phyloP scores from a whole-genome alignment of 352 stramenopile species.

The Elongisporangium undulatum region DNA sequence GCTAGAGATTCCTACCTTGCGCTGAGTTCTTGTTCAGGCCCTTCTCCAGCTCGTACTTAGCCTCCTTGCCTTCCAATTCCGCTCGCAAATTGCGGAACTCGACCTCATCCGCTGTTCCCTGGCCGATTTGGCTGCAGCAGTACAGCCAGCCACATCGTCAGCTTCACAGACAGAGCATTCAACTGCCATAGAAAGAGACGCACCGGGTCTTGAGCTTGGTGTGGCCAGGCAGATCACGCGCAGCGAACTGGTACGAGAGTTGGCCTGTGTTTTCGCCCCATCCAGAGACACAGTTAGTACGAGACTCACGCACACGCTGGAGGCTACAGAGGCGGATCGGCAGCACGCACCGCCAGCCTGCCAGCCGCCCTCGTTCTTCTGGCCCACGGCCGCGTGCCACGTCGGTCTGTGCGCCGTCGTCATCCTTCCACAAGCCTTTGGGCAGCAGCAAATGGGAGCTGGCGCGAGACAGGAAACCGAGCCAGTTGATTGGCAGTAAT shows the following conservation, averaged over 20 bases:
- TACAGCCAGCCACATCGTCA: background rate
- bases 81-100: conserved; percentile 65
- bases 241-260: conserved; percentile 76
- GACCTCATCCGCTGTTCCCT: conserved; percentile 76
- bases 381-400: conserved; percentile 80
- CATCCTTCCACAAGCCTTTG: conserved; percentile 23
- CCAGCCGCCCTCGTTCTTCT: conserved; percentile 86
- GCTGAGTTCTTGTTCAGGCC: conserved; percentile 74
- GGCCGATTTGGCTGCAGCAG: conserved; percentile 60
- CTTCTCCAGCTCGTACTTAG: conserved; percentile 73
- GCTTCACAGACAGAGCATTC: background rate
- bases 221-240: conserved; percentile 76
- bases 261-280: conserved; percentile 28
- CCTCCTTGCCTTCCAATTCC: conserved; percentile 72
- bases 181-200: background rate
- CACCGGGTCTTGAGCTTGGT: conserved; percentile 82
- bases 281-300: background rate
- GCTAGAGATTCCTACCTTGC: conserved; percentile 37
- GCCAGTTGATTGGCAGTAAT: background rate
- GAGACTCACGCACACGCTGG: background rate
- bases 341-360: conserved; percentile 54
- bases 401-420: conserved; percentile 85
- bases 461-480: background rate
- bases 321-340: background rate
- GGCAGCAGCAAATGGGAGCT: background rate